These are phyloP conservation scores for Amauroascus verrucosus DNA, from an alignment of 2,329 filamentous ascomycete species.

Conservation along the genomic window DNA sequence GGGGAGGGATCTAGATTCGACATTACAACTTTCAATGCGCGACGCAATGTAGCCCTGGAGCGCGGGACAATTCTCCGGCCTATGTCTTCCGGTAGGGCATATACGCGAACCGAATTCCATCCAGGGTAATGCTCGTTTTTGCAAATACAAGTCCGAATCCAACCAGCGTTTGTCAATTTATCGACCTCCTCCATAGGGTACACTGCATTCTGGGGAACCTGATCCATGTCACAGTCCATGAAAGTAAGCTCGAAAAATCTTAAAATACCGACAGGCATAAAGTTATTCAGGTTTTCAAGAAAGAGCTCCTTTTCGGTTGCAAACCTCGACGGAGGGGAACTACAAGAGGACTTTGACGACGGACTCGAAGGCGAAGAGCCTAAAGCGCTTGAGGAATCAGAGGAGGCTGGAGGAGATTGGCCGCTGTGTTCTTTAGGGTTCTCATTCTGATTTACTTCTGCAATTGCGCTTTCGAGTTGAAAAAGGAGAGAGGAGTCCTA, in stretches of 20 bases:
- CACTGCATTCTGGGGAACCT: neutral
- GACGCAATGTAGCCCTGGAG: slow-evolving; percentile 26
- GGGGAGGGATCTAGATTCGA: slow-evolving; percentile 31
- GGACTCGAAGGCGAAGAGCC: neutral
- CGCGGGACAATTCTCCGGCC: slow-evolving; percentile 27
- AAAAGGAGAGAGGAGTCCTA: neutral
- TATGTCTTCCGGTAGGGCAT: slow-evolving; percentile 34
- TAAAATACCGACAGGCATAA: slow-evolving; percentile 28
- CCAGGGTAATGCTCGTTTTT: slow-evolving; percentile 14
- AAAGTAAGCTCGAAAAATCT: slow-evolving; percentile 11
- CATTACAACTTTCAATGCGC: slow-evolving; percentile 32
- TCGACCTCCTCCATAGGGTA: slow-evolving; percentile 21
- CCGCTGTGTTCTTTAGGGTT: neutral
- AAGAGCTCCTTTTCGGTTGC: slow-evolving; percentile 12
- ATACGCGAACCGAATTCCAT: slow-evolving; percentile 27
- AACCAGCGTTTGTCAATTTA: slow-evolving; percentile 25
- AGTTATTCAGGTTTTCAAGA: slow-evolving; percentile 18
- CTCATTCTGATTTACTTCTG: neutral
- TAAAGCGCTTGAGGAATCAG: neutral
- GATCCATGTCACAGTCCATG: neutral
- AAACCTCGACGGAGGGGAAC: neutral
- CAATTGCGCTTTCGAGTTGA: slow-evolving; percentile 6
- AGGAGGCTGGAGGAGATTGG: neutral
- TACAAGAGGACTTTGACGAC: neutral
- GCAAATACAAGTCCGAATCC: slow-evolving; percentile 27